Base-by-base conservation (phyloP, 2,329 filamentous ascomycete genomes). In the Botrytis aclada region DNA sequence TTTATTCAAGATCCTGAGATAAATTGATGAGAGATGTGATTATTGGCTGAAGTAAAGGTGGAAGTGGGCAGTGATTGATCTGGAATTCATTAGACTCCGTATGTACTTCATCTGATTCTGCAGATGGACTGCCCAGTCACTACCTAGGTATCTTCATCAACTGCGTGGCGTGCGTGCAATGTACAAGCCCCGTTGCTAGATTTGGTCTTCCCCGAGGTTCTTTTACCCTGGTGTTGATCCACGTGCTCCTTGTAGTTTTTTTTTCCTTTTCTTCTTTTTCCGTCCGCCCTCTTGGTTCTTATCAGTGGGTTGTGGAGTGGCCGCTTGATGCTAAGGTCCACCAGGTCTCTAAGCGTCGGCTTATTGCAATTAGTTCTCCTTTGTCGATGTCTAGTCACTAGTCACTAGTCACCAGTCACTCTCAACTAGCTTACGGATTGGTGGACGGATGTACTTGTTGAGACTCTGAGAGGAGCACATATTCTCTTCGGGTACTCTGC, bases 241-340 rank as follows among this genome's bases (percentile, higher is more conserved):
- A 67, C 65, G 65, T 67, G 65, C 65, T 56, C 34, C 41, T 47
- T 65, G 41, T 45, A 65, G 18, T 34, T 34, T 65, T 47, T 22
- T 56, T 54, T 18, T 32, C n/a, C 29, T 32, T 45, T 14, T 47
- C 32, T 65, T 9, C 22, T 8, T 37, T 25, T 16, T 7, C 37
- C 60, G 62, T 47, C 62, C 63, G 41, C 9, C 41, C 8, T 41
- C 29, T 47, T 47, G 41, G 41, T 65, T 65, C 34, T 58, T 58
- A 56, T 69, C 65, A 37, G 37, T 56, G 65, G 54, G 65, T 16
- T 25, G 45, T 54, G 64, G 64, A 54, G 63, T 47, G 43, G 29
- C 62, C 45, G 62, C 41, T 45, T 34, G 4, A 41, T 41, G 37
- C 37, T 41, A 62, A 41, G 5, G 16, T n/a, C n/a, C n/a, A n/a